Evolutionary conservation across 345 rosid species (phyloP).

Genomic region (Sisymbrium irio): DNA sequence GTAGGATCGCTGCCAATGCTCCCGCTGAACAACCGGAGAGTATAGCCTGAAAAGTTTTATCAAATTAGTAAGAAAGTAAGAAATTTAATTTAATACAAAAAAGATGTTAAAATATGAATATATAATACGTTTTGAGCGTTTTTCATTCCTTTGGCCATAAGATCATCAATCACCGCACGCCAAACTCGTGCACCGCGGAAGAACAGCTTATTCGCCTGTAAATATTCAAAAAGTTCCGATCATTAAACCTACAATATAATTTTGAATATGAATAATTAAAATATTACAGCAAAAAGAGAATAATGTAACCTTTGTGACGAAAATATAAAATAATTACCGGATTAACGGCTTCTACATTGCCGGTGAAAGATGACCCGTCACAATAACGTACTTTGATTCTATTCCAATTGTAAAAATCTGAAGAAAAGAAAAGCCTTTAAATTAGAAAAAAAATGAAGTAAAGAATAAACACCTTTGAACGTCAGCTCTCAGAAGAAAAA

Average conservation of each 20-base stretch:
- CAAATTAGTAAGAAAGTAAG: background rate
- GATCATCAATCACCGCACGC: constrained; percentile 68
- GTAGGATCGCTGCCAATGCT: constrained; percentile 80
- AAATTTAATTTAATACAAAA: background rate
- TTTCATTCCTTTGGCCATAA: constrained; percentile 76
- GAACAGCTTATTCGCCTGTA: constrained; percentile 68
- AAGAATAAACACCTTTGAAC: background rate
- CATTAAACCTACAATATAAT: background rate
- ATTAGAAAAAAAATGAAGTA: background rate
- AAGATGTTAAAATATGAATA: background rate
- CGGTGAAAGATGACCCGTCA: constrained; percentile 89
- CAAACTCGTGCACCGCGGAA: constrained; percentile 83
- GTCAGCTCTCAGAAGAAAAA: background rate
- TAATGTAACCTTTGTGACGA: background rate
- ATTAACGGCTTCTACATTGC: constrained; percentile 68
- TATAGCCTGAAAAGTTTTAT: constrained; percentile 53
- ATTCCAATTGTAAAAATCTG: constrained; percentile 89
- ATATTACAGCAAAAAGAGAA: background rate
- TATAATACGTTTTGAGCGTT: constrained; percentile 64
- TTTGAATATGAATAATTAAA: background rate
- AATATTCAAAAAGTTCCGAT: background rate
- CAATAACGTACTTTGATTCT: constrained; percentile 87
- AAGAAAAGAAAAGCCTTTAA: background rate
- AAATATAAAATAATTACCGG: constrained; percentile 42
- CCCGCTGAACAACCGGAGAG: constrained; percentile 98